phyloP scores from a whole-genome alignment of 495 filamentous ascomycete genomes.

The Aspergillus nanangensis region DNA sequence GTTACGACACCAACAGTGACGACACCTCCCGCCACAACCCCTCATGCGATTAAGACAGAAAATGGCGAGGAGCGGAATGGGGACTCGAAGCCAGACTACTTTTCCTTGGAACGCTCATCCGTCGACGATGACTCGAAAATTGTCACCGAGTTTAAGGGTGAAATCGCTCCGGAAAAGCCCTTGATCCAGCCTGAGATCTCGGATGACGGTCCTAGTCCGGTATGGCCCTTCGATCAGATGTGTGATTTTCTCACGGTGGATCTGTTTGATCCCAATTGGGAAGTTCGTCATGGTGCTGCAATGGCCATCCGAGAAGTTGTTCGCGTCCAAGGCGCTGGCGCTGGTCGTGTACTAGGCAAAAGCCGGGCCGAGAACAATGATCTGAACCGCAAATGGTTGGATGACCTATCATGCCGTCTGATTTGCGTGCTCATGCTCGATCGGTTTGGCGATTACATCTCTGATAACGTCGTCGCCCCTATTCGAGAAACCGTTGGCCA shows the following conservation, averaged over 20 bases:
- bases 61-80: slow-evolving; percentile 50
- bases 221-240: slow-evolving; percentile 88
- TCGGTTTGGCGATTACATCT: slow-evolving; percentile 95
- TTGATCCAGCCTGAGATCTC: slow-evolving; percentile 62
- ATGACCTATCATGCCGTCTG: slow-evolving; percentile 87
- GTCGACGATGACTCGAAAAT: slow-evolving; percentile 88
- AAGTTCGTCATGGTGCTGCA: slow-evolving; percentile 93
- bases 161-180: slow-evolving; percentile 54
- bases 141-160: slow-evolving; percentile 93
- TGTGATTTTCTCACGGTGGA: slow-evolving; percentile 92
- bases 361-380: slow-evolving; percentile 67
- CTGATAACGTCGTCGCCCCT: slow-evolving; percentile 92
- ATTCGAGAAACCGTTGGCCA: slow-evolving; percentile 97
- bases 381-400: slow-evolving; percentile 79
- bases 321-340: slow-evolving; percentile 85
- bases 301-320: slow-evolving; percentile 92
- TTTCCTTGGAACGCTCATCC: slow-evolving; percentile 71
- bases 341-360: slow-evolving; percentile 73
- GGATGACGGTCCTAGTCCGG: slow-evolving; percentile 64
- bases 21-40: slow-evolving; percentile 59
- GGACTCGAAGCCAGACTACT: slow-evolving; percentile 65
- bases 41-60: slow-evolving; percentile 63
- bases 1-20: slow-evolving; percentile 59
- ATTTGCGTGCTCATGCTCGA: slow-evolving; percentile 96
- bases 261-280: slow-evolving; percentile 91